Conservation (phyloP, 345 rosid species). For the Camelina sativa region DNA sequence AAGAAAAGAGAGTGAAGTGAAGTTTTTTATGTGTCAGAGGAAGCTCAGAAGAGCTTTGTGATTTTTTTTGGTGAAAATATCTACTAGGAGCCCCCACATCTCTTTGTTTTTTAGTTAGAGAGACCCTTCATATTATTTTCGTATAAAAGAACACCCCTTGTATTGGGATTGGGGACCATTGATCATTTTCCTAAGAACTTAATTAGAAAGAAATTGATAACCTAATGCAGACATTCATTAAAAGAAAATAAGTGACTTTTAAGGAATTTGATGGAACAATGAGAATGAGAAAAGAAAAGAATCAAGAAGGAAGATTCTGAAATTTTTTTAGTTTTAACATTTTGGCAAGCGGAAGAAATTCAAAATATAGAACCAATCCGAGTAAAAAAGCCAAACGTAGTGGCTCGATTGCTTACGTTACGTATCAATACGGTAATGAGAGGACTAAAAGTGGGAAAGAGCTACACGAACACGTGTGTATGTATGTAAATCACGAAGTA, state of each 20-base stretch:
- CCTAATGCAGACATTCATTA: neutral
- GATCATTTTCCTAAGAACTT: too few species aligned
- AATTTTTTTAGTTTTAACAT: neutral
- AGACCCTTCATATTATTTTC: too few species aligned
- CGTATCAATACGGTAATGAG: slow-evolving; percentile 1
- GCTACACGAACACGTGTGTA: slow-evolving; percentile 26
- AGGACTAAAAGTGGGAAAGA: neutral
- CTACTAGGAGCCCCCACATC: too few species aligned
- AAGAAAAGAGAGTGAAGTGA: slow-evolving; percentile 30
- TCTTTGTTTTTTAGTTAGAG: too few species aligned
- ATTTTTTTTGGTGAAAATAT: too few species aligned
- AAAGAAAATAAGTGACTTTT: neutral
- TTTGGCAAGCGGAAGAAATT: neutral
- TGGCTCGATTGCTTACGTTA: slow-evolving; percentile 12
- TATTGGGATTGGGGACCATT: too few species aligned
- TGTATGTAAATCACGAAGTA: neutral
- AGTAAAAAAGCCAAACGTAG: slow-evolving; percentile 34
- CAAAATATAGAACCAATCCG: neutral
- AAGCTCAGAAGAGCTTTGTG: slow-evolving; percentile 22
- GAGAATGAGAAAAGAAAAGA: neutral
- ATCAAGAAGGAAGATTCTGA: neutral
- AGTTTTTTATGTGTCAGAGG: neutral
- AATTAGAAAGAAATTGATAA: too few species aligned
- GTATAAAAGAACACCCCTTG: too few species aligned
- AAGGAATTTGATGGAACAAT: neutral